Evolutionary conservation across 2,329 filamentous ascomycete genomes (phyloP), one percentile per base, ranked within the genome.

Genomic region (Apiospora hydei): DNA sequence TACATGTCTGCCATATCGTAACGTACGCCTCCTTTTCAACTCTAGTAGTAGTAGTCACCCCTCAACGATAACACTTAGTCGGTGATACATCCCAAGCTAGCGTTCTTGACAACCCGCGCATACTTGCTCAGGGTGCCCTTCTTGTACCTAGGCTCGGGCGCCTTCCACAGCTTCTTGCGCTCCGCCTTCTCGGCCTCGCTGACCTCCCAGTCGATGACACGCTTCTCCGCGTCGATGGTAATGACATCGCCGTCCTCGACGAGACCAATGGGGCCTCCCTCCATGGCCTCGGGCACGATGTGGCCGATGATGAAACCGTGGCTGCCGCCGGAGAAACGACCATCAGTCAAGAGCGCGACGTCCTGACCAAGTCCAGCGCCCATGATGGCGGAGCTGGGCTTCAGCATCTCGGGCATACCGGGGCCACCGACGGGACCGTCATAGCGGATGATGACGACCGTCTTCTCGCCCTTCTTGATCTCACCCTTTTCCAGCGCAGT

Each of bases 361-460:
- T 94, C 92, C 77, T 93, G 88, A 76, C 92, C 92, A 61, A 98
- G 88, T 49, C 93, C 93, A 7, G 94, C 94, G 70, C 95, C 95
- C 94, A 98, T 98, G 79, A 98, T 93, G 69, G 95, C 94, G 0
- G 94, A 95, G 70, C 90, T 93, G n/a, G 95, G 94, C 86, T 97
- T 97, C 74, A 98, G 86, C 87, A 97, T 96, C 85, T 98, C 95
- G 44, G 95, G 95, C 92, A 98, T 98, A 72, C 95, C 95, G 0
- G 95, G 95, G 0, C 95, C 95, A 76, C 95, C 95, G 85, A 96
- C 97, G 73, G 95, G 95, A 0, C 95, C 95, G 81, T 98, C 95
- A 81, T 98, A 98, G 69, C 95, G 93, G 78, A 98, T 96, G 71
- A 98, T 91, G 70, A 97, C 89, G 43, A 98, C 95, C 0, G 96